phyloP scores from a whole-genome alignment of 1,284 basidiomycete genomes.

The Pyrrhoderma noxium region DNA sequence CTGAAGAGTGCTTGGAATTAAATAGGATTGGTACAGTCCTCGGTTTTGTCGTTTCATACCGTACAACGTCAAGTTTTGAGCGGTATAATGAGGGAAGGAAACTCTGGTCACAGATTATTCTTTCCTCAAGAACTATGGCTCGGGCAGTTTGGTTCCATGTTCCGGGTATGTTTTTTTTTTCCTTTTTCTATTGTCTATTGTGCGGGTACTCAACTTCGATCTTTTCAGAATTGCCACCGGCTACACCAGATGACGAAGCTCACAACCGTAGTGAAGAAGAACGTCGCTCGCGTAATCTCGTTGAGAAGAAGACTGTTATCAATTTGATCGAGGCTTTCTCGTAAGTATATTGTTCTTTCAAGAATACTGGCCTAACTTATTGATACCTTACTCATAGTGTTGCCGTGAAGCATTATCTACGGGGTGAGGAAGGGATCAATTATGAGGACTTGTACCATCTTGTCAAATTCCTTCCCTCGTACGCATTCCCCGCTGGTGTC shows the following conservation, averaged over 20 bases:
- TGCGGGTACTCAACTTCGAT: not conserved
- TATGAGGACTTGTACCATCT: conserved; percentile 56
- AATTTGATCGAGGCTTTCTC: conserved; percentile 50
- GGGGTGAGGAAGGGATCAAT: conserved; percentile 57
- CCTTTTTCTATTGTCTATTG: no score
- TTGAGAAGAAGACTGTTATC: conserved; percentile 63
- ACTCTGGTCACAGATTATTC: conserved; percentile 63
- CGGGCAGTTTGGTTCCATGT: conserved; percentile 61
- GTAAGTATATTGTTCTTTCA: conserved; percentile 13
- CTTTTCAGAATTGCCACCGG: conserved; percentile 18
- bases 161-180: conserved; percentile 33
- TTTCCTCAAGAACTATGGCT: conserved; percentile 49
- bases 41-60: conserved; percentile 59
- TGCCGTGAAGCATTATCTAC: conserved; percentile 49
- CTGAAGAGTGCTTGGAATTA: not conserved
- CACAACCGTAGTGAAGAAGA: conserved; percentile 30
- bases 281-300: conserved; percentile 40
- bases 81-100: conserved; percentile 66
- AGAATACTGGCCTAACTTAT: not conserved
- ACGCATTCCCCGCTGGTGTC: conserved; percentile 49
- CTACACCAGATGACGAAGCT: conserved; percentile 23
- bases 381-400: conserved; percentile 24
- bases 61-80: conserved; percentile 72
- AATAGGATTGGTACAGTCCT: conserved; percentile 47
- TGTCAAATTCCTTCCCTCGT: conserved; percentile 62